Evolutionary conservation across 192 early-diverging fungal genomes (phyloP).

Genomic region (Gamsiella multidivaricata): DNA sequence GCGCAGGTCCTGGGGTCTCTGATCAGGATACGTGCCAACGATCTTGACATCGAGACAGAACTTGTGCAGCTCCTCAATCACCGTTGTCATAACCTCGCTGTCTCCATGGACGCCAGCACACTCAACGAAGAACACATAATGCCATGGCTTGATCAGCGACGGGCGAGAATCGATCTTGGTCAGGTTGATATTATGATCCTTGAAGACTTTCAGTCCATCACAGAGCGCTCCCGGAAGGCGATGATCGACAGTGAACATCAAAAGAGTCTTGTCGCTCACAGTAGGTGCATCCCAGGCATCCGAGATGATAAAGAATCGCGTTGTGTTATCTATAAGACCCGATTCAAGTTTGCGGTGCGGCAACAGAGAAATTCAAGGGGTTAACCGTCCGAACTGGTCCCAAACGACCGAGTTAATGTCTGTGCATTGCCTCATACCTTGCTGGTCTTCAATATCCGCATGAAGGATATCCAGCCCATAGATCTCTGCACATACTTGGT

Average conservation of each 20-base stretch:
- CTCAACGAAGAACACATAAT: conserved; percentile 96
- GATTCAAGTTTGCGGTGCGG: background rate
- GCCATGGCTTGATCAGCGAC: conserved; percentile 81
- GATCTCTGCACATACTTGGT: conserved; percentile 78
- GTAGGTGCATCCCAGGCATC: conserved; percentile 74
- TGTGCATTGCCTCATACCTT: conserved; percentile 61
- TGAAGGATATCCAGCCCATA: conserved; percentile 83
- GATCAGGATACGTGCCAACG: conserved; percentile 85
- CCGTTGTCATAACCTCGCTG: conserved; percentile 71
- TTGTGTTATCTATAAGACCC: conserved; percentile 81
- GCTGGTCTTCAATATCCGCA: conserved; percentile 81
- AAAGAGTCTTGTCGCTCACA: conserved; percentile 77
- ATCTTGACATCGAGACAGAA: conserved; percentile 82
- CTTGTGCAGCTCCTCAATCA: conserved; percentile 74
- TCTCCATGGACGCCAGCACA: conserved; percentile 80
- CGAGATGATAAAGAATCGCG: conserved; percentile 92
- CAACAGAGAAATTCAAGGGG: background rate
- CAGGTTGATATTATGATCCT: conserved; percentile 82
- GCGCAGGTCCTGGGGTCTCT: conserved; percentile 52
- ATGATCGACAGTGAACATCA: conserved; percentile 94
- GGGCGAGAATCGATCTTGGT: conserved; percentile 94
- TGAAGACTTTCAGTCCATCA: conserved; percentile 86
- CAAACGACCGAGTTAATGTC: too few relatives aligned
- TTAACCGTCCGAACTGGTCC: too few relatives aligned
- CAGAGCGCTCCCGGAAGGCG: conserved; percentile 88